Evolutionary conservation across 2,329 filamentous ascomycete genomes (phyloP).

Genomic region (Arthrinium phaeospermum): DNA sequence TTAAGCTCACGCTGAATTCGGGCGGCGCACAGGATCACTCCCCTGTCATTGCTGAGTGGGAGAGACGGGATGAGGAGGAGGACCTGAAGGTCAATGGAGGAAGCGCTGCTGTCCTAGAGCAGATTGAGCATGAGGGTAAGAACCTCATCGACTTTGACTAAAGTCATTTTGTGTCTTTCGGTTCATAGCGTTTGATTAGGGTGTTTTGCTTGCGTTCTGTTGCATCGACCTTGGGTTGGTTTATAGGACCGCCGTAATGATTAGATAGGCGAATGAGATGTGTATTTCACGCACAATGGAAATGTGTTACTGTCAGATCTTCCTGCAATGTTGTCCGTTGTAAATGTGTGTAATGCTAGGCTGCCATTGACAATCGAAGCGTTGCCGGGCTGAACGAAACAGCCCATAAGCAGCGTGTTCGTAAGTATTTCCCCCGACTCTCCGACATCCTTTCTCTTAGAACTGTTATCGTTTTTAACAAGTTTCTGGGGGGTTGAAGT

Average conservation of each 20-base stretch:
- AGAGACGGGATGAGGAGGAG: neutral
- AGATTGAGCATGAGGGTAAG: neutral
- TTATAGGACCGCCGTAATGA: neutral
- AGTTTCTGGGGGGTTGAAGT: neutral
- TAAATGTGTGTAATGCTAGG: too few species aligned
- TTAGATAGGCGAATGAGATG: neutral
- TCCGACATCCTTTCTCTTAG: neutral
- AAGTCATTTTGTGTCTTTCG: neutral
- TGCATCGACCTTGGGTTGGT: neutral
- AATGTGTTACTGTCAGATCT: neutral
- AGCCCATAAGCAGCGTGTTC: neutral
- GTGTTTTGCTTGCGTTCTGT: neutral
- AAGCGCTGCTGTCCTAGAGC: neutral
- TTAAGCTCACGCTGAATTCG: neutral
- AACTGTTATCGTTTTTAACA: neutral
- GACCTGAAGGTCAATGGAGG: neutral
- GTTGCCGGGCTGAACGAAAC: too few species aligned
- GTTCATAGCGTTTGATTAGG: neutral
- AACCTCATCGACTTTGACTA: constrained; percentile 7
- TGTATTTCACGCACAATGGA: neutral
- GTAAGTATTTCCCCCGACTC: neutral
- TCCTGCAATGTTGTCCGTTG: too few species aligned
- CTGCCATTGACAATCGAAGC: too few species aligned
- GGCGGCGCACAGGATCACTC: neutral
- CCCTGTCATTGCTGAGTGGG: constrained; percentile 17